phyloP scores from a whole-genome alignment of 1,284 basidiomycete species.

The Golubevia sp. region DNA sequence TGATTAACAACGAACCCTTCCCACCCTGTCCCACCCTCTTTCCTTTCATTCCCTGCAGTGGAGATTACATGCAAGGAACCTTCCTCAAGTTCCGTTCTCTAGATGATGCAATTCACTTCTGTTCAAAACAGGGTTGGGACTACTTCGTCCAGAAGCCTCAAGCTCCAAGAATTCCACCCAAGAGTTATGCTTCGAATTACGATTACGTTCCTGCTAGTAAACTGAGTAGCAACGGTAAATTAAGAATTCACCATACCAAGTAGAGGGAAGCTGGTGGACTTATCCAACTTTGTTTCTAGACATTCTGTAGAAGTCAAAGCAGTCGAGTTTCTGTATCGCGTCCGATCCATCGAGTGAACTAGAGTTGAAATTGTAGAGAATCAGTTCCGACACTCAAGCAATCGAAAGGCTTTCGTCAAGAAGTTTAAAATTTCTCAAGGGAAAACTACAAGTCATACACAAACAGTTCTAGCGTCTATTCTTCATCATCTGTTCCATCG shows the following conservation, averaged over 20 bases:
- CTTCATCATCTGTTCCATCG: not conserved
- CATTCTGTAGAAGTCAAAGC: too few relatives aligned
- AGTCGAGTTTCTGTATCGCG: too few relatives aligned
- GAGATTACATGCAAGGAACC: conserved; percentile 96
- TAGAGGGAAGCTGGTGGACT: too few relatives aligned
- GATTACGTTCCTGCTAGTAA: conserved; percentile 79
- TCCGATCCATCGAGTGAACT: too few relatives aligned
- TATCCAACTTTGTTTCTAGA: too few relatives aligned
- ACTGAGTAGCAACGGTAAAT: too few relatives aligned
- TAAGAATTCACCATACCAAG: conserved; percentile 90
- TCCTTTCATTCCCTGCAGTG: conserved; percentile 66
- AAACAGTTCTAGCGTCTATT: not conserved
- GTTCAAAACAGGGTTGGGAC: conserved; percentile 78
- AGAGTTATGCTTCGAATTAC: conserved; percentile 70
- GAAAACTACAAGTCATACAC: too few relatives aligned
- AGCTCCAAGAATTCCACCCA: conserved; percentile 60
- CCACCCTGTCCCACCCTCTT: not conserved
- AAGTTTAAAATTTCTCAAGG: too few relatives aligned
- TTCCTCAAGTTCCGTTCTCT: conserved; percentile 83
- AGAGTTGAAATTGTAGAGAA: too few relatives aligned
- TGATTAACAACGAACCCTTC: not conserved
- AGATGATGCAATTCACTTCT: conserved; percentile 92
- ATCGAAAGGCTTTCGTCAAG: too few relatives aligned
- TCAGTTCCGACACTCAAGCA: too few relatives aligned
- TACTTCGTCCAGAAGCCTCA: conserved; percentile 63